These are phyloP conservation scores for Aspergillus arachidicola DNA, from an alignment of 2,329 filamentous ascomycete genomes.

Conservation along the genomic window DNA sequence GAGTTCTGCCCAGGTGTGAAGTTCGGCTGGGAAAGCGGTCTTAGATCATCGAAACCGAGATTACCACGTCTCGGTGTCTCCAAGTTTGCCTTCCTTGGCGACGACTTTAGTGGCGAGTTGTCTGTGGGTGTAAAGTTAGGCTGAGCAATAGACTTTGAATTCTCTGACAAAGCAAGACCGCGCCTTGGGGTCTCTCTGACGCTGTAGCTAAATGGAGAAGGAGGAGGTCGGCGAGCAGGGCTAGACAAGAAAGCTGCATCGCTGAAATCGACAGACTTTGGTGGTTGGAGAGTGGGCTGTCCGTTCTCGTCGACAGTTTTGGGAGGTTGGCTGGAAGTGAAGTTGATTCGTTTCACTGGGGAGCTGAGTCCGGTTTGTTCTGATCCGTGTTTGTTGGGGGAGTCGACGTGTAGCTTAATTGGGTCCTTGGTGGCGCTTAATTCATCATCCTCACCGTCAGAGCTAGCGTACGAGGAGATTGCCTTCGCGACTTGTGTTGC, in stretches of 20 bases:
- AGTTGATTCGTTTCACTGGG: slow-evolving; percentile 37
- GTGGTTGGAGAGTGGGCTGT: slow-evolving; percentile 30
- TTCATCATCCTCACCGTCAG: slow-evolving; percentile 49
- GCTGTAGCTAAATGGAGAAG: slow-evolving; percentile 47
- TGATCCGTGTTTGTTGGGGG: slow-evolving; percentile 34
- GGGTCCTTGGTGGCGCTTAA: slow-evolving; percentile 41
- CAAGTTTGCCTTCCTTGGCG: slow-evolving; percentile 42
- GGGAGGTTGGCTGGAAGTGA: slow-evolving; percentile 29
- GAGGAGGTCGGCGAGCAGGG: slow-evolving; percentile 47
- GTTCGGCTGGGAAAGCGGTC: slow-evolving; percentile 20
- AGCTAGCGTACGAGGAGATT: slow-evolving; percentile 37
- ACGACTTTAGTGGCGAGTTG: slow-evolving; percentile 45
- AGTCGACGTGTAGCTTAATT: slow-evolving; percentile 35
- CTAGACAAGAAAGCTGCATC: slow-evolving; percentile 43
- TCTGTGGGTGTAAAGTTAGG: slow-evolving; percentile 33
- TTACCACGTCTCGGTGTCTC: slow-evolving; percentile 21
- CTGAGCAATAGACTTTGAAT: slow-evolving; percentile 22
- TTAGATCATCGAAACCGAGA: slow-evolving; percentile 11
- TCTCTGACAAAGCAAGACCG: slow-evolving; percentile 28
- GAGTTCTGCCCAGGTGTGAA: slow-evolving; percentile 22
- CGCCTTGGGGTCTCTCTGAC: slow-evolving; percentile 46
- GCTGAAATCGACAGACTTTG: slow-evolving; percentile 34
- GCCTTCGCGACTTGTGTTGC: slow-evolving; percentile 49
- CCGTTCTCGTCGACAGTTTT: slow-evolving; percentile 36
- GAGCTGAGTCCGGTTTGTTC: slow-evolving; percentile 34